These are phyloP conservation scores for Arachis stenosperma DNA, from an alignment of 306 rosid genomes.

Conservation along the genomic window DNA sequence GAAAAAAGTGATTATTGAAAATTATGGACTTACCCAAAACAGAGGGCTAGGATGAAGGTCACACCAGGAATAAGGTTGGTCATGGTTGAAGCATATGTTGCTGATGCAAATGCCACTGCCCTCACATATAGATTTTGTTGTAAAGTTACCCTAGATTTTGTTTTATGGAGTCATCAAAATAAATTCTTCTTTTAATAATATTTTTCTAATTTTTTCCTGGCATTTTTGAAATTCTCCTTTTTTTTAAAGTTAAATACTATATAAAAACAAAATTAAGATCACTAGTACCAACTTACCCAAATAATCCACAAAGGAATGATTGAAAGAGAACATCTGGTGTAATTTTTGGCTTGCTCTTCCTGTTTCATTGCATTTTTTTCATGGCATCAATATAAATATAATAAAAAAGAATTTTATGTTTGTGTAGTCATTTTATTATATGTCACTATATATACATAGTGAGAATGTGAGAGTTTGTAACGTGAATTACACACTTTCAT, in stretches of 20 bases:
- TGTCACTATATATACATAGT: too few species aligned
- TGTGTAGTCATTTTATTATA: too few species aligned
- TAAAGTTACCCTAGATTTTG: slow-evolving; percentile 27
- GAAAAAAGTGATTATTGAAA: too few species aligned
- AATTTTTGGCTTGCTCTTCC: background rate
- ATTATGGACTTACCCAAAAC: slow-evolving; percentile 32
- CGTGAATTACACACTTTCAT: too few species aligned
- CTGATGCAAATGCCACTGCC: slow-evolving; percentile 29
- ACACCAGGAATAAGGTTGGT: slow-evolving; percentile 33
- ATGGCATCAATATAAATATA: background rate
- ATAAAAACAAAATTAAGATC: too few species aligned
- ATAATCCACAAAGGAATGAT: background rate
- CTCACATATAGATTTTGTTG: slow-evolving; percentile 40
- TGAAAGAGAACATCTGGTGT: background rate
- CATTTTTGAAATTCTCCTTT: too few species aligned
- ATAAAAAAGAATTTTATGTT: too few species aligned
- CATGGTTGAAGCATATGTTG: slow-evolving; percentile 41
- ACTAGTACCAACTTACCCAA: background rate
- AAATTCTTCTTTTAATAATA: too few species aligned
- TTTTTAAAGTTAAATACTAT: too few species aligned
- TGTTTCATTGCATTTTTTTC: background rate
- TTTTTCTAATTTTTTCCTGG: too few species aligned
- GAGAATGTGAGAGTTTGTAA: too few species aligned
- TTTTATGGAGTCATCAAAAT: too few species aligned
- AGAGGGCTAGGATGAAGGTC: slow-evolving; percentile 38